phyloP scores from a whole-genome alignment of 345 rosid species.

The Trapa incisa region DNA sequence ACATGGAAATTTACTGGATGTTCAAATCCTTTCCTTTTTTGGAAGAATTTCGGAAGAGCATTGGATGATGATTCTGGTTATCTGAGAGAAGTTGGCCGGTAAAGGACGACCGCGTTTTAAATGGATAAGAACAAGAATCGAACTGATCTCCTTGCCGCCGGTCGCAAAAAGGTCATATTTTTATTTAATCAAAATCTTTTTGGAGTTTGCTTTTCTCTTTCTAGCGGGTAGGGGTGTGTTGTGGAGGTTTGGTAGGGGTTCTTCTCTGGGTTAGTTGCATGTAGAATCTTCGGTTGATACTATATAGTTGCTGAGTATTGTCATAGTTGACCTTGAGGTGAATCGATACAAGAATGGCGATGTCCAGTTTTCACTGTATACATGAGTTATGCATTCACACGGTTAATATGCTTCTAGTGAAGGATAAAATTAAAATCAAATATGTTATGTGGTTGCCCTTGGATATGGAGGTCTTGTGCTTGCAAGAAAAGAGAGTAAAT shows the following conservation, averaged over 20 bases:
- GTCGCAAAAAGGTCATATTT: conserved; percentile 65
- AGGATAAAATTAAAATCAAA: not conserved
- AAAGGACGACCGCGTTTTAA: conserved; percentile 18
- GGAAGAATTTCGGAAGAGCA: conserved; percentile 18
- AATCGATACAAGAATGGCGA: not conserved
- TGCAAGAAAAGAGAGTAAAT: not conserved
- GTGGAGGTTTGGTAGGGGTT: not conserved
- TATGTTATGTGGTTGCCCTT: not conserved
- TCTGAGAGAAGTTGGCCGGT: conserved; percentile 11
- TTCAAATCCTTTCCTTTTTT: not conserved
- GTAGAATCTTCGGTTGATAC: not conserved
- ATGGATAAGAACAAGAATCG: conserved; percentile 95
- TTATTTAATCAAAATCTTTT: not conserved
- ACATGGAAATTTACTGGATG: not conserved
- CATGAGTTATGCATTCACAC: not conserved
- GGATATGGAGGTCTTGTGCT: not conserved
- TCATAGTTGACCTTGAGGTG: not conserved
- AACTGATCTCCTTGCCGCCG: conserved; percentile 80
- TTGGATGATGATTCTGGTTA: conserved; percentile 20
- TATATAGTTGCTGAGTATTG: not conserved
- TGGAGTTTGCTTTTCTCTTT: not conserved
- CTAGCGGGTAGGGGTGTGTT: no score
- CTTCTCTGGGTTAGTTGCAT: not conserved
- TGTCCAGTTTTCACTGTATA: not conserved
- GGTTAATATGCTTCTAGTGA: not conserved